Base-by-base conservation (phyloP, 257 asterid species). In the Solanum ossicruentum region DNA sequence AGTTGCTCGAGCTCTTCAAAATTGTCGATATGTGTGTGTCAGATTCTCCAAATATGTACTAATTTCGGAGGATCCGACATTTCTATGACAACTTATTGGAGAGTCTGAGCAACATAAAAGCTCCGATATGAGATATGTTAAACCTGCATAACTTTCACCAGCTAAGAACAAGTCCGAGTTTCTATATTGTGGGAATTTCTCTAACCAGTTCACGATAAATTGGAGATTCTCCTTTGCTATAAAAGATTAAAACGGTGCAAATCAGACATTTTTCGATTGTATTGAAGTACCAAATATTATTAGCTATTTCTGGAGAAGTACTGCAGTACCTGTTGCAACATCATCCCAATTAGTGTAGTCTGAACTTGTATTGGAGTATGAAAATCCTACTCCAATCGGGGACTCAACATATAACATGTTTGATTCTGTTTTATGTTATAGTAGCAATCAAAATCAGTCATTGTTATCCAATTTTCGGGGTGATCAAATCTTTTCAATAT, bases 311-410 rank as follows among this genome's bases (percentile, higher is more conserved):
- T 8, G 63, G 61, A 26, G 15, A 58, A 12, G n/a, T 57, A n/a
- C 26, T 60, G 8, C 6, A 36, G 41, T 85, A 88, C 90, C 89
- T 39, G 89, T 86, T 57, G 72, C 45, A 12, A 79, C 63, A 57
- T 88, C 87, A 66, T 75, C 75, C 89, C 89, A 88, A 20, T 47
- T 57, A 17, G 0, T 67, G 78, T 86, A 84, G 81, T 86, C 86
- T 55, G 86, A 86, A 32, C 85, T 84, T 36, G 90, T 84, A 15
- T 88, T 88, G 9, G 87, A 88, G 87, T 81, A 86, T 12, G 87
- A 88, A 84, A 88, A 88, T 71, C 87, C 89, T 55, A 84, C 87
- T 57, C 90, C 89, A 51, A 88, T 82, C 0, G 90, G 90, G 47
- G 86, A 84, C 58, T 88, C 90, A 61, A 86, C 70, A 13, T 88